Evolutionary conservation across 768 basidiomycete species (phyloP), one percentile per base, ranked within the genome.

Genomic region (Mycena rosella): DNA sequence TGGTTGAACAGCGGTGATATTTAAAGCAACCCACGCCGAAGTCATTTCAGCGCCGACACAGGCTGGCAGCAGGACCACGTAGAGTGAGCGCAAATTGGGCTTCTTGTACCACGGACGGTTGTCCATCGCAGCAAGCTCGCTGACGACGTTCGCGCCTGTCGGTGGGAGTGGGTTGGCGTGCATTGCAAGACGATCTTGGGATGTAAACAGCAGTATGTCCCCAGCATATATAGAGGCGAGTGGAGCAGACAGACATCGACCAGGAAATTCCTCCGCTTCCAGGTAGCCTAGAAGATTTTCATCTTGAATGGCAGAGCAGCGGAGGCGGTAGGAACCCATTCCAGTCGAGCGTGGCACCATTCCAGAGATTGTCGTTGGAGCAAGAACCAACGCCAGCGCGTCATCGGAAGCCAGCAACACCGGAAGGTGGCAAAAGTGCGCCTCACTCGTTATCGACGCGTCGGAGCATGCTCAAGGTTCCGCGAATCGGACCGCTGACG

Each of bases 21-120:
- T 15, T 29, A 15, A 22, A 15, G 3, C 32, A 26, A 42, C 63
- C 0, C 22, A 65, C 63, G 55, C 63, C n/a, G 55, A 40, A 24
- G 63, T 65, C 63, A 65, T 65, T n/a, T 57, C 56, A 20, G 56
- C 63, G 18, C 55, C 55, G 38, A 65, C 48, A 52, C 63, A 65
- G 20, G 63, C 56, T 5, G 63, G 63, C 11, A 65, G 55, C 3
- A 65, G 30, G 18, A 65, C 36, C 36, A 58, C 26, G 55, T 65
- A 65, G 34, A 65, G 62, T 8, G 44, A 20, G 24, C 62, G 53
- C 20, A 63, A 32, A 49, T 63, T 63, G 26, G 62, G 62, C 36
- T 63, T 63, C 54, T 40, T 26, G 45, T 56, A 56, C 62, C 62
- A 63, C 6, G 45, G 34, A 11, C 44, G 54, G 17, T 26, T 18